Base-by-base conservation (phyloP, 2,329 filamentous ascomycete species). In the Fusarium sacchari region DNA sequence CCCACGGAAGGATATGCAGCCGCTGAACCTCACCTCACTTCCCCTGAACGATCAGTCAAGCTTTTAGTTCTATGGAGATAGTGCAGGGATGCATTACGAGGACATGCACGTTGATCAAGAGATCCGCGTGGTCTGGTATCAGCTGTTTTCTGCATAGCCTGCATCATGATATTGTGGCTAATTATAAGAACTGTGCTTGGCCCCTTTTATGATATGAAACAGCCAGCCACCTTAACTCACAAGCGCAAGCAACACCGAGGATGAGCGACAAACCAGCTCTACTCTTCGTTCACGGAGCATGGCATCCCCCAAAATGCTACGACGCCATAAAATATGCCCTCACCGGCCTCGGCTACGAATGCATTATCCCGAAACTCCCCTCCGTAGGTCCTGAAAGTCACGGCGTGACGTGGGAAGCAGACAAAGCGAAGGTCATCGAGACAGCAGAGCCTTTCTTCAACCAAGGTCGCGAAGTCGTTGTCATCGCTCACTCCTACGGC, bases 281-380 rank as follows among this genome's bases (percentile, higher is more conserved):
- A 14, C 67, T 70, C 2, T 36, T 71, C 4, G 61, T 70, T 18
- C 69, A 67, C 1, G 68, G 68, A 5, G 68, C 68, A 13, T 71
- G 68, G 68, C 66, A 71, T 30, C 67, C 68, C 7, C 67, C 68
- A 2, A 49, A 32, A 15, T 71, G 68, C 42, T 71, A 71, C 36
- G 56, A 67, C 10, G n/a, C 40, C 13, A 57, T 71, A 3, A 61
- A 55, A 6, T 7, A 10, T 1, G 67, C 44, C 2, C 55, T 71
- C 4, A 28, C 12, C 2, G 6, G 30, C 1, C n/a, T 50, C 1
- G 46, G 36, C 14, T 69, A 64, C 24, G 52, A 69, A 17, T 69
- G 59, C n/a, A 1, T 53, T 2, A 49, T 70, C 2, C 68, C 68
- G 2, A 59, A 55, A 0, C 17, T 71, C 2, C 67, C 67, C 0